Evolutionary conservation across 169 alveolate species (phyloP), one percentile per base, ranked within the genome.

Genomic region (Plasmodium berghei): DNA sequence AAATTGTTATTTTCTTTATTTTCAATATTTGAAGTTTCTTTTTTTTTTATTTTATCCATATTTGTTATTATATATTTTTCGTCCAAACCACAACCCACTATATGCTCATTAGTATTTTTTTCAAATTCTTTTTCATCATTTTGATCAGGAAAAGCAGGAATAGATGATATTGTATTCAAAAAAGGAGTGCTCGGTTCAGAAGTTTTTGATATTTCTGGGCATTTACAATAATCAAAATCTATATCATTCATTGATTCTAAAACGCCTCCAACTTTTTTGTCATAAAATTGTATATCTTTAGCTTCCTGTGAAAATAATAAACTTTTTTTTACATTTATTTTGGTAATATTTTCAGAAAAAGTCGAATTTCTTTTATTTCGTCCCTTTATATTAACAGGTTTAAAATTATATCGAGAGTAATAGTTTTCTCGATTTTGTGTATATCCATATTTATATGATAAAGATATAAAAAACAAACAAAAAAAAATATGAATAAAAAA

Each of bases 401-500:
- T 49, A 69, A 83, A 83, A 9, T 56, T 56, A 20, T 83, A 52
- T 3, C 59, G 24, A 3, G 24, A 16, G 3, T 16, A 52, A 52
- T 12, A 0, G 0, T 12, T 4, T 0, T 52, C 59, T 16, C 59
- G 24, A 2, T 16, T 52, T 52, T 52, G 59, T 16, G 24, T 52
- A 8, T 2, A 5, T 0, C 90, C 90, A 61, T 67, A 83, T 42
- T 83, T 83, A 48, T 83, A 83, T 0, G 90, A 83, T 40, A 83
- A 64, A n/a, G 90, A 83, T 16, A 83, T 58, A 26, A 83, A 83
- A 28, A 83, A 22, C 42, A 83, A 28, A 83, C 90, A 83, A 56
- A 83, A 83, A 83, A 83, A 83, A 14, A 83, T 0, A 83, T 83
- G 86, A 66, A 83, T 64, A 20, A 62, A 70, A 12, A 83, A n/a